Conservation (phyloP, 2,329 filamentous ascomycete species). For the Plectosphaerella cucumerina region DNA sequence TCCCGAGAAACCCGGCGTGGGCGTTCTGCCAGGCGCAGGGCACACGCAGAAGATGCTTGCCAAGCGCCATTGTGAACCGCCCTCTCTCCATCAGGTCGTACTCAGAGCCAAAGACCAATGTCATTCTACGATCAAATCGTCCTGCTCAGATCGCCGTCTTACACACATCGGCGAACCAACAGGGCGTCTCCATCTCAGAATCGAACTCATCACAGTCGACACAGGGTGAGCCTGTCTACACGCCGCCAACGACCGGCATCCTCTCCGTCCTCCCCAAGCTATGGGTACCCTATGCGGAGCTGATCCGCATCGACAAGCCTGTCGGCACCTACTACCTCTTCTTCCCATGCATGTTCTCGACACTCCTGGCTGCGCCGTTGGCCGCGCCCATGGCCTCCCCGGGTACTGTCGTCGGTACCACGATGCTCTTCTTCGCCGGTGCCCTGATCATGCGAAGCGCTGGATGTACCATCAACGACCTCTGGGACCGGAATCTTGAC, state of each 20-base stretch:
- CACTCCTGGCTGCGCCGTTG: constrained; percentile 72
- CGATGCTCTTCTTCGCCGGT: constrained; percentile 68
- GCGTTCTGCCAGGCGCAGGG: neutral
- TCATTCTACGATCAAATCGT: neutral
- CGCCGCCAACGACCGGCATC: constrained; percentile 66
- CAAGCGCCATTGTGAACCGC: neutral
- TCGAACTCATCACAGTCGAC: neutral
- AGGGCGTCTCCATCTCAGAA: constrained; percentile 4
- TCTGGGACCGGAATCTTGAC: constrained; percentile 86
- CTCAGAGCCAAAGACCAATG: constrained; percentile 1
- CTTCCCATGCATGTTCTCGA: constrained; percentile 82
- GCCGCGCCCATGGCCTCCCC: constrained; percentile 57
- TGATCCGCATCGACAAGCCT: constrained; percentile 77
- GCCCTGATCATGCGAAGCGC: constrained; percentile 83
- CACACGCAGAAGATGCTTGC: neutral
- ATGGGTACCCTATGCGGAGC: constrained; percentile 76
- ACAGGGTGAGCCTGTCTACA: constrained; percentile 41
- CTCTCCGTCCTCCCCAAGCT: constrained; percentile 64
- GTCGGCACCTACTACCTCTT: constrained; percentile 80
- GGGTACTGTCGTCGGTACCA: constrained; percentile 58
- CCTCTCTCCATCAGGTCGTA: neutral
- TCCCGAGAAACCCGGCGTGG: neutral
- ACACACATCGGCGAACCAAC: constrained; percentile 8
- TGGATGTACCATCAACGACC: constrained; percentile 85
- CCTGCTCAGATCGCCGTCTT: neutral